Conservation (phyloP, 1,139 yeast species). For the Pichia sp. region DNA sequence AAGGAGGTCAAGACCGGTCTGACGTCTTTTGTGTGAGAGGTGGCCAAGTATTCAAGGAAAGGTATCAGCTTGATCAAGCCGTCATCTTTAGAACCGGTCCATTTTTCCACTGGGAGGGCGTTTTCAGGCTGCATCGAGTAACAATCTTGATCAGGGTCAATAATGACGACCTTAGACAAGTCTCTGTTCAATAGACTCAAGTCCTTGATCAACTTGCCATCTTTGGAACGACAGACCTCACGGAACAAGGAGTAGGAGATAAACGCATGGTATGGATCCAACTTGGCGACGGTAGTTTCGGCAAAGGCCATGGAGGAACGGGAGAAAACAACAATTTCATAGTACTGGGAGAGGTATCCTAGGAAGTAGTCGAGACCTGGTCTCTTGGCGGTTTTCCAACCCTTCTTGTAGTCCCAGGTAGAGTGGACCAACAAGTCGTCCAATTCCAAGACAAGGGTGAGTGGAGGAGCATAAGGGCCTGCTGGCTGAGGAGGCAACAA, state of each 20-base stretch:
- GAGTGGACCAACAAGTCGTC: slow-evolving; percentile 90
- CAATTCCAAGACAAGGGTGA: slow-evolving; percentile 81
- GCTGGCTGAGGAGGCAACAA: slow-evolving; percentile 89
- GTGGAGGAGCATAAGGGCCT: slow-evolving; percentile 88
- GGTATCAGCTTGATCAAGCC: slow-evolving; percentile 76
- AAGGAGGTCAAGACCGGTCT: slow-evolving; percentile 81
- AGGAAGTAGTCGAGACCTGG: slow-evolving; percentile 97
- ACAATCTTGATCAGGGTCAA: slow-evolving; percentile 74
- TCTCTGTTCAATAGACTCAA: slow-evolving; percentile 88
- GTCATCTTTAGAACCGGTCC: slow-evolving; percentile 88
- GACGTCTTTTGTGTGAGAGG: slow-evolving; percentile 85
- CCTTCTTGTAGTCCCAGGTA: slow-evolving; percentile 86
- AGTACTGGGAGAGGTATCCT: slow-evolving; percentile 90
- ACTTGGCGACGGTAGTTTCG: slow-evolving; percentile 76
- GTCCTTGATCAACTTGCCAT: slow-evolving; percentile 85
- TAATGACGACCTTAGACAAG: slow-evolving; percentile 67
- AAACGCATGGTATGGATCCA: slow-evolving; percentile 90
- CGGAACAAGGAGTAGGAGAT: slow-evolving; percentile 83
- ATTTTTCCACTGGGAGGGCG: slow-evolving; percentile 73
- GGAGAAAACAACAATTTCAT: slow-evolving; percentile 88
- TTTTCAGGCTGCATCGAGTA: slow-evolving; percentile 87
- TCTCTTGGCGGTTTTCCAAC: slow-evolving; percentile 99
- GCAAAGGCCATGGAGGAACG: slow-evolving; percentile 82
- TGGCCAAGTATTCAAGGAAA: slow-evolving; percentile 89
- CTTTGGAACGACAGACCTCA: slow-evolving; percentile 87